Evolutionary conservation across 352 stramenopile species (phyloP), one percentile per base, ranked within the genome.

Genomic region (Phytophthora pistaciae): DNA sequence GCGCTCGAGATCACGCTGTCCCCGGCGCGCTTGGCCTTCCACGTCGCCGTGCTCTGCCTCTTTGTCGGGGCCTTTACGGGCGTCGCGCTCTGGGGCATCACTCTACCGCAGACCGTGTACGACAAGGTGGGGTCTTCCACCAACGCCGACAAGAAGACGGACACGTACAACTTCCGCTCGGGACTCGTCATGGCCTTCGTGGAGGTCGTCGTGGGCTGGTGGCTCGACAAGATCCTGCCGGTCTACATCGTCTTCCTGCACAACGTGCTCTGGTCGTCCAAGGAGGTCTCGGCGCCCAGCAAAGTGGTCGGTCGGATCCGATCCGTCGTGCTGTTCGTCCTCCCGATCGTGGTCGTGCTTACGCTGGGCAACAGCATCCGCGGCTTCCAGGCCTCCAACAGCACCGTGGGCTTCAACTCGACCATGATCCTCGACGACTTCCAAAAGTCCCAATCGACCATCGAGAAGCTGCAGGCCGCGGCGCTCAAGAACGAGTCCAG

Each of bases 351-450:
- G 7, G 55, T 89, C 5, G 75, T 72, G 36, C 64, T 89, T 23
- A 75, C 65, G 10, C 61, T 87, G 27, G 79, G 77, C 29, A 89
- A 89, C 64, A 89, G 79, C 40, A 73, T 87, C 0, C 77, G 72
- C 25, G 72, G 74, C 68, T 70, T 89, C 54, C 82, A 89, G 29
- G 82, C 81, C 1, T 72, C 56, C 40, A 83, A 88, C 61, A 82
- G 76, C 27, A 88, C 76, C 5, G 72, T 85, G 18, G 80, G 80
- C 31, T 86, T 83, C 49, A 66, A 82, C 49, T 74, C 68, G 27
- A 83, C 80, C 59, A 87, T 89, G 75, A 65, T 67, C 20, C 38
- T 62, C 3, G 69, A 78, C 21, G 79, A 89, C 54, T 70, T 89
- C n/a, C 68, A 75, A 31, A 80, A 77, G 23, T 77, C 81, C 23